Conservation (phyloP, 768 basidiomycete genomes). For the Strobilomyces dryophilus region DNA sequence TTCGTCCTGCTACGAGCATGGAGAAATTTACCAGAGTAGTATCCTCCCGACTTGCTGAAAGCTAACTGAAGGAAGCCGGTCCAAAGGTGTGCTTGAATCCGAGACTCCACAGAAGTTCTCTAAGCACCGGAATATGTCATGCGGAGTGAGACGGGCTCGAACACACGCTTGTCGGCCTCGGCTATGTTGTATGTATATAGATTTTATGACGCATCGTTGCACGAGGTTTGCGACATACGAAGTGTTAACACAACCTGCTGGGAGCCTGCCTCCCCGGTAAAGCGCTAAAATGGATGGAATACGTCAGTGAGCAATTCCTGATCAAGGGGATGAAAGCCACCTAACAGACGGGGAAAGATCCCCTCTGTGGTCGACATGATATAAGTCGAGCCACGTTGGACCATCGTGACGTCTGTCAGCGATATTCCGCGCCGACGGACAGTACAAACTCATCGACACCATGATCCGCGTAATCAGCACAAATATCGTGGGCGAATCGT, state of each 20-base stretch:
- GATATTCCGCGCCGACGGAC: background rate
- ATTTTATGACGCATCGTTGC: conserved; percentile 34
- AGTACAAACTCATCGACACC: conserved; percentile 38
- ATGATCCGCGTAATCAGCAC: conserved; percentile 40
- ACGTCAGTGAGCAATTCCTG: conserved; percentile 3
- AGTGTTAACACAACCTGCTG: conserved; percentile 46
- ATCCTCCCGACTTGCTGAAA: conserved; percentile 53
- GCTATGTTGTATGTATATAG: no score
- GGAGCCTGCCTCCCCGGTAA: conserved; percentile 37
- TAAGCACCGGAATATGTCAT: conserved; percentile 12
- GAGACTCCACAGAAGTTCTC: conserved; percentile 42
- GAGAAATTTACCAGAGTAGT: conserved; percentile 52
- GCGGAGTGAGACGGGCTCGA: background rate
- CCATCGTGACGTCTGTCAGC: conserved; percentile 41
- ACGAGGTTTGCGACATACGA: conserved; percentile 36
- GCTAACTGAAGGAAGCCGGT: conserved; percentile 49
- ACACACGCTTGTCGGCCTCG: conserved; percentile 49
- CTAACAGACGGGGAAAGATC: conserved; percentile 22
- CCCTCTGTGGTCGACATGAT: conserved; percentile 45
- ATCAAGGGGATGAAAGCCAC: conserved; percentile 13
- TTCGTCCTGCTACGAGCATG: background rate
- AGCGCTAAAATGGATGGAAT: conserved; percentile 27
- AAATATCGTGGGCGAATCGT: conserved; percentile 44
- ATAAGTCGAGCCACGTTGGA: conserved; percentile 52
- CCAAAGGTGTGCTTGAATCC: conserved; percentile 58